phyloP scores from a whole-genome alignment of 331 rosid species.

The Pyracantha coccinea region DNA sequence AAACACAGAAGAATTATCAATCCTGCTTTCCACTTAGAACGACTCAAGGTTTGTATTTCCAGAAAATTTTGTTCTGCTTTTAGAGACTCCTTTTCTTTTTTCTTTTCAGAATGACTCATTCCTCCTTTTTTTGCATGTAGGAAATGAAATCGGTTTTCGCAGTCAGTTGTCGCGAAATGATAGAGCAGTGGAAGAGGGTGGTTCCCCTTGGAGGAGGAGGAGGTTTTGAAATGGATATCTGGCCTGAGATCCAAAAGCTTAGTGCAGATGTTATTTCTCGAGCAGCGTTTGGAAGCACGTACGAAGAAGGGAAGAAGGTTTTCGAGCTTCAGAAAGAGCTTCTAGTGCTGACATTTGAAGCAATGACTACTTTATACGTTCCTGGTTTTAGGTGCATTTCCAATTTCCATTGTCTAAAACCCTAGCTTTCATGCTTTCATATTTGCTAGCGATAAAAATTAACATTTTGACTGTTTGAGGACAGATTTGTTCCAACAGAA shows the following conservation, averaged over 20 bases:
- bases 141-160: constrained; percentile 35
- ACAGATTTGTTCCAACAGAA: constrained; percentile 40
- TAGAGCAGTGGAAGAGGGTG: constrained; percentile 33
- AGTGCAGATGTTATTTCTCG: constrained; percentile 35
- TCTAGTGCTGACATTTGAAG: constrained; percentile 33
- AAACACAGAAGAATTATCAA: constrained; percentile 35
- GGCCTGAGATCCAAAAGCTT: constrained; percentile 40
- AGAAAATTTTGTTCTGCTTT: neutral
- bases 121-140: neutral
- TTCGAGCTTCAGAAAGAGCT: constrained; percentile 44
- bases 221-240: constrained; percentile 31
- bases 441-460: neutral
- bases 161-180: constrained; percentile 31
- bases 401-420: neutral
- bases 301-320: constrained; percentile 35
- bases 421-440: neutral
- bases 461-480: neutral
- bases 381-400: constrained; percentile 41
- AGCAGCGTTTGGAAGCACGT: constrained; percentile 40
- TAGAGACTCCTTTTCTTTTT: neutral
- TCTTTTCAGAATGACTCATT: neutral
- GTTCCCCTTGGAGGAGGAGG: constrained; percentile 23
- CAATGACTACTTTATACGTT: constrained; percentile 35
- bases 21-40: constrained; percentile 46
- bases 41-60: constrained; percentile 31